Base-by-base conservation (phyloP, 169 alveolate species). In the Perkinsus marinus region DNA sequence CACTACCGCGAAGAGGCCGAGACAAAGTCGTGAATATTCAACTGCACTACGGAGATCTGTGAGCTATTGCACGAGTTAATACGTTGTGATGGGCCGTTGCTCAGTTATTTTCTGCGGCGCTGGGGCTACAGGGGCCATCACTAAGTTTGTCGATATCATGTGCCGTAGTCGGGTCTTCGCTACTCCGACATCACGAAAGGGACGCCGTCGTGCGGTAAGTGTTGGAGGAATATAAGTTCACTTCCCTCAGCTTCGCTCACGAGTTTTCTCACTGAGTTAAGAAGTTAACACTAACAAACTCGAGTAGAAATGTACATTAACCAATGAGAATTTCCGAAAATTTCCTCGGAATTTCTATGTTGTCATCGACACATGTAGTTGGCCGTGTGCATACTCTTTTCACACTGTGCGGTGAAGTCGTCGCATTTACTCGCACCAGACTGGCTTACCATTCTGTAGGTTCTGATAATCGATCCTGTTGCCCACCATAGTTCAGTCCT, bases 401-500 rank as follows among this genome's bases (percentile, higher is more conserved):
- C n/a, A n/a, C n/a, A n/a, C n/a, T n/a, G n/a, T n/a, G n/a, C n/a
- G n/a, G n/a, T n/a, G n/a, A n/a, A n/a, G n/a, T n/a, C n/a, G n/a
- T 38, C 69, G 26, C 68, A n/a, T 26, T 39, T 34, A 22, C 41
- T 22, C 46, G n/a, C 19, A 7, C 90, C n/a, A n/a, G n/a, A n/a
- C n/a, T n/a, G n/a, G 43, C 43, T 89, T 34, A 22, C 39, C 43
- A 19, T 26, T 16, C 68, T 39, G 69, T 68, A 91, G 37, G 91
- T 91, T 39, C 90, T 91, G 39, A 68, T 93, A 41, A 43, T 93
- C 13, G 94, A 93, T 47, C 93, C 95, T 43, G 68, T 90, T 39
- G 95, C 94, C 26, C 95, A 93, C 89, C 95, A 93, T 91, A 92
- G 94, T 36, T 79, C 91, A 89, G 68, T 92, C 39, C 92, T 93